Base-by-base conservation (phyloP, 148 eudicot species). In the Nepenthes mirabilis region DNA sequence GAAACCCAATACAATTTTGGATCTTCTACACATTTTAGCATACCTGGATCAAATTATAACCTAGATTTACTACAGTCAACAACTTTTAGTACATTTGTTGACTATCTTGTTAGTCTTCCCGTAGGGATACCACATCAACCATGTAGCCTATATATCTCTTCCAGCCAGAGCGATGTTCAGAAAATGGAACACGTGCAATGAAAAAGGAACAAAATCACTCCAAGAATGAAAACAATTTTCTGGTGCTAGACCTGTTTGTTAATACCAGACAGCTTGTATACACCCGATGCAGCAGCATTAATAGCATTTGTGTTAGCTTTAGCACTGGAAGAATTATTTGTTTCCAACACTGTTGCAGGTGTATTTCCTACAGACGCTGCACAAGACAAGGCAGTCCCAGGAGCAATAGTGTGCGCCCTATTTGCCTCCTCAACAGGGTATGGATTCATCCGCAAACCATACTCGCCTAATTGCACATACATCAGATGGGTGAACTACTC, bases 311-410 rank as follows among this genome's bases (percentile, higher is more conserved):
- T 58, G 52, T 68, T 61, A 61, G 61, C 59, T 62, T 61, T 58
- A 54, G 61, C 65, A 53, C 63, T 36, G 63, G 65, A 60, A 63
- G 60, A 72, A 72, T 72, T 66, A 67, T 68, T 65, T 37, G 63
- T 58, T 55, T 72, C 72, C 45, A 67, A 49, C n/a, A 61, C 47
- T 47, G 56, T 57, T 37, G 59, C 35, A 45, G 69, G 54, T 53
- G 57, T 50, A 14, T 56, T 62, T 45, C 61, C 68, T n/a, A 66
- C 32, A 48, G 65, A 56, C 37, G 36, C 48, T 23, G 54, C 45
- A 33, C 73, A 57, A 40, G 70, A 57, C 72, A 72, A 49, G 3
- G 80, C 70, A 58, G 66, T 69, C 47, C 81, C 74, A 36, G 70
- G 81, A 60, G 66, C 69, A 47, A 63, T 45, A 50, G 48, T 33